Conservation (phyloP, 2,329 filamentous ascomycete genomes). For the Fusarium sp. region DNA sequence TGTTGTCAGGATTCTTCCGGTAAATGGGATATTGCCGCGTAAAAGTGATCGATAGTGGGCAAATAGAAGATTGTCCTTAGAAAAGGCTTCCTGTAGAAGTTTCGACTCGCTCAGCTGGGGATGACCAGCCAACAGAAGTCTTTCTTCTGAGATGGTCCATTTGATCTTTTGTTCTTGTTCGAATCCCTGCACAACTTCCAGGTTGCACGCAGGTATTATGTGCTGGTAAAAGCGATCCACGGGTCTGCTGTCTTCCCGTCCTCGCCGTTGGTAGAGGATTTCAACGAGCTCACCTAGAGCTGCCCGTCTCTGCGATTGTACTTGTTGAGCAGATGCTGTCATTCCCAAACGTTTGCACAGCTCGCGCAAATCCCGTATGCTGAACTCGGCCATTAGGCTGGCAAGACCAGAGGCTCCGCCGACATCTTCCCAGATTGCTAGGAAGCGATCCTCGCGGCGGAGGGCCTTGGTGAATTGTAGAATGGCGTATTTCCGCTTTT, state of each 20-base stretch:
- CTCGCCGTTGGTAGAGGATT: slow-evolving; percentile 19
- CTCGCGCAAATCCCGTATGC: slow-evolving; percentile 35
- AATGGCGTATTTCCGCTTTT: slow-evolving; percentile 31
- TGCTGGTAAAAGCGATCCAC: slow-evolving; percentile 38
- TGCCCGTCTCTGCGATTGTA: slow-evolving; percentile 35
- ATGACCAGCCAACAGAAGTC: slow-evolving; percentile 29
- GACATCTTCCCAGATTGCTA: slow-evolving; percentile 36
- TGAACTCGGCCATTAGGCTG: slow-evolving; percentile 42
- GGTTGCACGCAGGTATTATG: slow-evolving; percentile 41
- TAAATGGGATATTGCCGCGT: slow-evolving; percentile 31
- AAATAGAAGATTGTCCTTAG: background rate
- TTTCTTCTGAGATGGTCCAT: slow-evolving; percentile 31
- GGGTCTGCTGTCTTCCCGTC: slow-evolving; percentile 32
- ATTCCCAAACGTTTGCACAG: slow-evolving; percentile 37
- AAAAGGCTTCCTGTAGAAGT: slow-evolving; percentile 33
- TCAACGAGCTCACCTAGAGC: slow-evolving; percentile 37
- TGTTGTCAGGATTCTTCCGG: slow-evolving; percentile 17
- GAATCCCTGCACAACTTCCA: slow-evolving; percentile 33
- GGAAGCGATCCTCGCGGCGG: slow-evolving; percentile 37
- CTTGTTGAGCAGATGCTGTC: slow-evolving; percentile 36
- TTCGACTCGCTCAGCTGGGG: slow-evolving; percentile 26
- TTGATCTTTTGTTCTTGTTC: slow-evolving; percentile 19
- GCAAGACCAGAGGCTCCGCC: slow-evolving; percentile 40
- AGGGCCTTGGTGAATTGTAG: slow-evolving; percentile 34
- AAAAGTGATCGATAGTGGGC: slow-evolving; percentile 19